A percentile compares a stretch with the other conserved stretches of the same genome.
Evolutionary conservation across 257 asterid genomes (phyloP).

Genomic region (Fraxinus cuspidata): DNA sequence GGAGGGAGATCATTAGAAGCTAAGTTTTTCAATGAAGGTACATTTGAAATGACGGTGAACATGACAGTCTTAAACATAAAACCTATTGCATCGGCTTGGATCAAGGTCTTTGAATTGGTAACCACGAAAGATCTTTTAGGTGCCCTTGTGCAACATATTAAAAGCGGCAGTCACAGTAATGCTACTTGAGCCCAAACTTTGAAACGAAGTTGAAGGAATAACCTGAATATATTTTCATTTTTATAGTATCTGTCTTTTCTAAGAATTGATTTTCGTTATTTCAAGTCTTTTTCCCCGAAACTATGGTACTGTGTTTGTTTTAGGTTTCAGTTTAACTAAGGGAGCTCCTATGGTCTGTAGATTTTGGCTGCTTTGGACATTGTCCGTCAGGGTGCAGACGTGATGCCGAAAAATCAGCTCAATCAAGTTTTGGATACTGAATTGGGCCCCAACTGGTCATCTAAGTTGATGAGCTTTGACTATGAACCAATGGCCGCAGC

Average conservation of each 20-base stretch:
- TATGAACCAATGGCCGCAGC: constrained; percentile 95
- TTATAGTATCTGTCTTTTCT: background rate
- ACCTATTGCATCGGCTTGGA: background rate
- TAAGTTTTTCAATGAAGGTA: background rate
- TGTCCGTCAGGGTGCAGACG: constrained; percentile 98
- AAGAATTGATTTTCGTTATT: background rate
- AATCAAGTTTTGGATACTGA: constrained; percentile 87
- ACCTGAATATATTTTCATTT: background rate
- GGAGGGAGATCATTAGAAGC: background rate
- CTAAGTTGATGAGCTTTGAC: constrained; percentile 73
- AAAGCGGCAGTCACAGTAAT: background rate
- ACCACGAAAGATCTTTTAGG: background rate
- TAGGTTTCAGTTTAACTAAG: constrained; percentile 24
- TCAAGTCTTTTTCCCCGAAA: background rate
- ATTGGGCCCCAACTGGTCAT: constrained; percentile 75
- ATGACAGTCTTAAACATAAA: background rate
- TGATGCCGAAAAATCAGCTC: constrained; percentile 92
- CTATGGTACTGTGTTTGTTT: constrained; percentile 3
- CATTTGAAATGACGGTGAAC: background rate
- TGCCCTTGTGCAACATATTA: constrained; percentile 3
- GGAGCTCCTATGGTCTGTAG: constrained; percentile 43
- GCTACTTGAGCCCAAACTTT: background rate
- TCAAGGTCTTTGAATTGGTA: background rate
- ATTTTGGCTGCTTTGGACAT: constrained; percentile 92
- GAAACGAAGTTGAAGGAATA: constrained; percentile 12